Evolutionary conservation across 169 alveolate species (phyloP).

Genomic region (Eimeria tenella): DNA sequence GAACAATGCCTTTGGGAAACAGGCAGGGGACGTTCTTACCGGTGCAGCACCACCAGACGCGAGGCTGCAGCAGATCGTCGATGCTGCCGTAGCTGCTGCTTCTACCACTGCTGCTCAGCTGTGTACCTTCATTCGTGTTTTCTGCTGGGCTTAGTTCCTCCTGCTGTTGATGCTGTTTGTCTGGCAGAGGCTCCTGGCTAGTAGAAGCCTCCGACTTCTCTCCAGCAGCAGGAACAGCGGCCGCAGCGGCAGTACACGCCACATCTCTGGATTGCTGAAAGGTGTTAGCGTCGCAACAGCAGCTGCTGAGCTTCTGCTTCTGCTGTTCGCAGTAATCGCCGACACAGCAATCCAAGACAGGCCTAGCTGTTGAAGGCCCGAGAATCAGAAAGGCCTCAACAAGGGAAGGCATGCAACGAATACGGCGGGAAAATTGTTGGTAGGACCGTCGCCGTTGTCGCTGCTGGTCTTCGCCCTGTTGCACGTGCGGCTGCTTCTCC

Average conservation of each 20-base stretch:
- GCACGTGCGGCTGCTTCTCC: background rate
- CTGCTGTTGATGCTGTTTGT: constrained; percentile 9
- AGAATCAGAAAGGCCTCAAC: constrained; percentile 50
- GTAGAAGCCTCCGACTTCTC: background rate
- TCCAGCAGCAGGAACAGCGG: constrained; percentile 13
- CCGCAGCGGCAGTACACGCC: background rate
- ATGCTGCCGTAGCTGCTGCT: constrained; percentile 8
- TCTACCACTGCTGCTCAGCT: constrained; percentile 19
- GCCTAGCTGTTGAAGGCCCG: constrained; percentile 45
- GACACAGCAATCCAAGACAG: constrained; percentile 50
- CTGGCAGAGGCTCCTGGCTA: constrained; percentile 17
- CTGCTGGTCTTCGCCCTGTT: background rate
- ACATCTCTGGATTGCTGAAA: no score
- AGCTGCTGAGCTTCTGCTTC: constrained; percentile 19
- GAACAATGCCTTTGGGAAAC: constrained; percentile 25
- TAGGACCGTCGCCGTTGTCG: constrained; percentile 4
- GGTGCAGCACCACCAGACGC: constrained; percentile 60
- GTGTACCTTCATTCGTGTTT: background rate
- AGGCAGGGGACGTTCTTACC: constrained; percentile 22
- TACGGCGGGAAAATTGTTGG: background rate
- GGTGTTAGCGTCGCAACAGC: background rate
- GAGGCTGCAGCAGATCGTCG: constrained; percentile 39
- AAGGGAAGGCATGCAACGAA: constrained; percentile 55
- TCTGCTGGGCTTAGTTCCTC: background rate
- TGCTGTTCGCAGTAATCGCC: constrained; percentile 33